Conservation (phyloP, 495 filamentous ascomycete genomes). For the Zalerion maritima region DNA sequence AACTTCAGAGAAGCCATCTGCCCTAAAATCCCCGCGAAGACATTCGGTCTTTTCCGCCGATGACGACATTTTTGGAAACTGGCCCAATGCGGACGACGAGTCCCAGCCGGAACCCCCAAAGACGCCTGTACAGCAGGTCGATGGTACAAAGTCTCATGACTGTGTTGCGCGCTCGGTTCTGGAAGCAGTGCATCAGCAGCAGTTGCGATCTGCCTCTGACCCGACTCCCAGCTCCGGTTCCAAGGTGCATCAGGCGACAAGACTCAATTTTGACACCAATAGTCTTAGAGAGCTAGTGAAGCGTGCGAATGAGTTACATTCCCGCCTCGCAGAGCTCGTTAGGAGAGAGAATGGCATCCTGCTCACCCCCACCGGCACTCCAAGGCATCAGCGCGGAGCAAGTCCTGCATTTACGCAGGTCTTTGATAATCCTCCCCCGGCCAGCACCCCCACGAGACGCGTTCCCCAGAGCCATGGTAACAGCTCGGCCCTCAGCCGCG, state of each 20-base stretch:
- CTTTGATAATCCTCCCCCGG: constrained; percentile 46
- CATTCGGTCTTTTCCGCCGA: constrained; percentile 46
- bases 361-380: constrained; percentile 42
- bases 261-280: constrained; percentile 80
- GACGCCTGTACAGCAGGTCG: constrained; percentile 21
- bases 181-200: constrained; percentile 64
- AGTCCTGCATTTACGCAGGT: constrained; percentile 49
- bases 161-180: constrained; percentile 68
- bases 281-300: constrained; percentile 77
- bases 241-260: constrained; percentile 48
- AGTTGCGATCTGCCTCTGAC: constrained; percentile 29
- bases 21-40: constrained; percentile 15
- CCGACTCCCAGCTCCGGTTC: constrained; percentile 27
- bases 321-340: constrained; percentile 58
- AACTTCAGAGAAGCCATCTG: constrained; percentile 6
- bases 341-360: constrained; percentile 64
- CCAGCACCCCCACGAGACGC: constrained; percentile 29
- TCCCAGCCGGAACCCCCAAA: constrained; percentile 16
- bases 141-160: constrained; percentile 16
- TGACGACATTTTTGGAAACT: constrained; percentile 48
- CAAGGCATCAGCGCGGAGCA: constrained; percentile 31
- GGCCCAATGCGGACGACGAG: constrained; percentile 22
- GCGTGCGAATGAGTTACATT: constrained; percentile 61
- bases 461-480: constrained; percentile 35
- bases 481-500: constrained; percentile 30